Conservation (phyloP, 1,284 basidiomycete genomes). For the Coniferiporia sulphurascens region DNA sequence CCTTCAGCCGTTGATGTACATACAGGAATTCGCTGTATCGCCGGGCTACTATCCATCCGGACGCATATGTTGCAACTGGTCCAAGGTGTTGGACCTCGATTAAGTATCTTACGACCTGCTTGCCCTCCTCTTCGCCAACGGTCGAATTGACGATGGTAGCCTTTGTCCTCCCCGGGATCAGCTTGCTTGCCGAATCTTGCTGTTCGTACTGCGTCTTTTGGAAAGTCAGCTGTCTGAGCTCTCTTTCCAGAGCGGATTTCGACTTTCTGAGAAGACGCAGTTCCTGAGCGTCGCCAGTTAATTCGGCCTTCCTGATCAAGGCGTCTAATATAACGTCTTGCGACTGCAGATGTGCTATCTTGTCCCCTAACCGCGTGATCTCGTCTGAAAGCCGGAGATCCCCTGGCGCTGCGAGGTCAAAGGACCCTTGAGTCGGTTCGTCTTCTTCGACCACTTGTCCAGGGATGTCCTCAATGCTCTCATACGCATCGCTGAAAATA, state of each 20-base stretch:
- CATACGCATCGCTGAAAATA: constrained; percentile 23
- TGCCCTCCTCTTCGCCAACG: constrained; percentile 76
- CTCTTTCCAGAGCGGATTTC: constrained; percentile 74
- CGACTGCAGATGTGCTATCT: constrained; percentile 70
- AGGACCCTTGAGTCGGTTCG: constrained; percentile 44
- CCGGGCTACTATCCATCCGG: constrained; percentile 88
- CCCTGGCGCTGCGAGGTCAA: constrained; percentile 75
- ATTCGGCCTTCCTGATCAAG: constrained; percentile 88
- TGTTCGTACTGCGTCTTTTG: constrained; percentile 90
- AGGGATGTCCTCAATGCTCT: constrained; percentile 39
- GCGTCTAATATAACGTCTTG: constrained; percentile 83
- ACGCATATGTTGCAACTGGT: constrained; percentile 67
- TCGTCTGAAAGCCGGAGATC: constrained; percentile 83
- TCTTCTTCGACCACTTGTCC: constrained; percentile 42
- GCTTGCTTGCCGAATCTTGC: constrained; percentile 80
- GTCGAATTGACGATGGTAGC: constrained; percentile 77
- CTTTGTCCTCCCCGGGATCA: constrained; percentile 74
- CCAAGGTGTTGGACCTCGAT: constrained; percentile 85
- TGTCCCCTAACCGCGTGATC: constrained; percentile 69
- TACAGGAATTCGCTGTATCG: constrained; percentile 93
- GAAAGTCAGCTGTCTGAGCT: constrained; percentile 80
- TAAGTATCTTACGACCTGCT: constrained; percentile 88
- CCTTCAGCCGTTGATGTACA: constrained; percentile 81
- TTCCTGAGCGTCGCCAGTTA: constrained; percentile 87
- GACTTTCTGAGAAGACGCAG: constrained; percentile 78